These are phyloP conservation scores for Penicillium nordicum DNA, from an alignment of 2,329 filamentous ascomycete genomes.

Conservation along the genomic window DNA sequence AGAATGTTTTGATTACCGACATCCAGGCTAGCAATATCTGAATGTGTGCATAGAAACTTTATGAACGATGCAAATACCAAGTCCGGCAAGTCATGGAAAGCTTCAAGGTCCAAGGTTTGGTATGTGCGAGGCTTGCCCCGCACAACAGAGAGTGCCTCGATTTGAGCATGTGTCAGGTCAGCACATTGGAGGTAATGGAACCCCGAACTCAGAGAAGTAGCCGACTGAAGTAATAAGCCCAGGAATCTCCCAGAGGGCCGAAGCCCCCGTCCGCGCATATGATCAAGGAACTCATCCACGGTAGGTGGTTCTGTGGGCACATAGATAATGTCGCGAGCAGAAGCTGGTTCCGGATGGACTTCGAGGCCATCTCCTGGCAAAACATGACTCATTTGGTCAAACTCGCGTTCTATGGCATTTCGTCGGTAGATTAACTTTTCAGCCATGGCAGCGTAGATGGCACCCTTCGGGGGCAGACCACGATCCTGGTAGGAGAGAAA, in stretches of 20 bases:
- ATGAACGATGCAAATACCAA: slow-evolving; percentile 47
- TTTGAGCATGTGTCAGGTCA: slow-evolving; percentile 32
- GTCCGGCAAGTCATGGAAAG: slow-evolving; percentile 32
- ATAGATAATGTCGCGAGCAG: slow-evolving; percentile 57
- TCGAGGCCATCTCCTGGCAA: slow-evolving; percentile 58
- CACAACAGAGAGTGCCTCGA: slow-evolving; percentile 30
- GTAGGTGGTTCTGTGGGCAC: slow-evolving; percentile 53
- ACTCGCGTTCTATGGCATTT: slow-evolving; percentile 21
- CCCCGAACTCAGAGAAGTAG: slow-evolving; percentile 40
- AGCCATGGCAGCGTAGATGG: slow-evolving; percentile 56
- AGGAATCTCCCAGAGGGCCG: slow-evolving; percentile 45
- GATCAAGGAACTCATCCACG: slow-evolving; percentile 49
- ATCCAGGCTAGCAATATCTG: slow-evolving; percentile 13
- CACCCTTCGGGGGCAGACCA: slow-evolving; percentile 33
- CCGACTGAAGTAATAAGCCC: slow-evolving; percentile 49
- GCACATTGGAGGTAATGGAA: slow-evolving; percentile 43
- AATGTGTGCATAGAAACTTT: slow-evolving; percentile 39
- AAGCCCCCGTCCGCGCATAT: slow-evolving; percentile 49
- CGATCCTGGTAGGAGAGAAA: slow-evolving; percentile 56
- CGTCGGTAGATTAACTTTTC: slow-evolving; percentile 50
- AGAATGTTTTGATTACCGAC: slow-evolving; percentile 14
- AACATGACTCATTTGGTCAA: slow-evolving; percentile 25
- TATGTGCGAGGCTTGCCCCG: slow-evolving; percentile 12
- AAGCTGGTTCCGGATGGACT: slow-evolving; percentile 53
- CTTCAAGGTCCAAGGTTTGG: slow-evolving; percentile 12